Evolutionary conservation across 2,329 filamentous ascomycete species (phyloP).

Genomic region (Simplicillium aogashimaense): DNA sequence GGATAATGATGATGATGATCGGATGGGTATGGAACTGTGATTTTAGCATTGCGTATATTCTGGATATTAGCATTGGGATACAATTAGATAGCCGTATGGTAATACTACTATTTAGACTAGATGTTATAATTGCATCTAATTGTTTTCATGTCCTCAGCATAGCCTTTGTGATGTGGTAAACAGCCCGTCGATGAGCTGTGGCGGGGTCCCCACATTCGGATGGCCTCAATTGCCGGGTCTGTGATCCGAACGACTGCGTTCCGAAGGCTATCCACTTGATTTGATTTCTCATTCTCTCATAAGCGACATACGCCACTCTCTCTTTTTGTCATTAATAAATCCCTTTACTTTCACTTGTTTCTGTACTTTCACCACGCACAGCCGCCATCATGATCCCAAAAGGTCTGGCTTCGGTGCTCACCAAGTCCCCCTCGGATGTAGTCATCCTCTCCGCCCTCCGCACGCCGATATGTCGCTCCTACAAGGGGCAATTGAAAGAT

Average conservation of each 20-base stretch:
- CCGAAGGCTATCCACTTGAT: slow-evolving; percentile 1
- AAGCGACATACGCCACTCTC: not conserved
- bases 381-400: slow-evolving; percentile 9
- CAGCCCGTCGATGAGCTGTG: not conserved
- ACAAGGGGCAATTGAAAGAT: slow-evolving; percentile 77
- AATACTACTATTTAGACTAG: no score
- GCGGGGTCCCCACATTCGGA: not conserved
- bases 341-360: not conserved
- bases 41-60: not conserved
- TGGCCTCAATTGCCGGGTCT: slow-evolving; percentile 6
- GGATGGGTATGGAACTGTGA: not conserved
- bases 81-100: no score
- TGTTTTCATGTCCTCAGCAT: no score
- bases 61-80: no score
- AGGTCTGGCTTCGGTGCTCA: slow-evolving; percentile 65
- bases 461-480: slow-evolving; percentile 74
- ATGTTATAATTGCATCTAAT: no score
- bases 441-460: slow-evolving; percentile 87
- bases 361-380: not conserved
- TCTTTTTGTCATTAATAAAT: not conserved
- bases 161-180: no score
- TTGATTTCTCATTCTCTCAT: not conserved
- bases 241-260: slow-evolving; percentile 2
- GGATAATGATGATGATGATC: not conserved
- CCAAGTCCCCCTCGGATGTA: slow-evolving; percentile 70